Percentiles rank a stretch among this genome's conserved stretches.
Conservation (phyloP, 805 yeast species). For the Yamadazyma takamatsuzukensis region DNA sequence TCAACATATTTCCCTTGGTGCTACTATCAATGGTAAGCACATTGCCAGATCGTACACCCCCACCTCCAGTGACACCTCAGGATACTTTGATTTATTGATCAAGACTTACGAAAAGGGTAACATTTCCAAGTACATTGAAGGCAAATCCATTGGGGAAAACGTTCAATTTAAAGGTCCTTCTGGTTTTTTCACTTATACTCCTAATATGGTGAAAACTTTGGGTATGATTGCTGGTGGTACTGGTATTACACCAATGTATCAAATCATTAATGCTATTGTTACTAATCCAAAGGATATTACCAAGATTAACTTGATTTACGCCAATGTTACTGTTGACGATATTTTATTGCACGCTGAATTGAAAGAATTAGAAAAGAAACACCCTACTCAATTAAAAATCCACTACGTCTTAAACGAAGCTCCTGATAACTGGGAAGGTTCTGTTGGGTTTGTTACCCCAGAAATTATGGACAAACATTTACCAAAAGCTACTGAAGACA, state of each 20-base stretch:
- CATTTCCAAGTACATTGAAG: slow-evolving; percentile 70
- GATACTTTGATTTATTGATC: slow-evolving; percentile 80
- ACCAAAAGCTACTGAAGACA: slow-evolving; percentile 57
- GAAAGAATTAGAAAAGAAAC: slow-evolving; percentile 55
- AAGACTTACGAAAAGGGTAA: slow-evolving; percentile 85
- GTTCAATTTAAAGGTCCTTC: slow-evolving; percentile 86
- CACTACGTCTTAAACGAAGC: slow-evolving; percentile 75
- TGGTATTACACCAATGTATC: slow-evolving; percentile 95
- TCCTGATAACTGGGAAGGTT: slow-evolving; percentile 70
- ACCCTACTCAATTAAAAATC: slow-evolving; percentile 59
- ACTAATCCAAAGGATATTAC: slow-evolving; percentile 77
- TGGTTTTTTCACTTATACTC: slow-evolving; percentile 79
- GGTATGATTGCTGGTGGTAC: slow-evolving; percentile 98
- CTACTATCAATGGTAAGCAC: slow-evolving; percentile 73
- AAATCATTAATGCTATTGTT: slow-evolving; percentile 78
- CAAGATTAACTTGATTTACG: slow-evolving; percentile 70
- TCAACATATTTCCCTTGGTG: slow-evolving; percentile 83
- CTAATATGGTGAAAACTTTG: slow-evolving; percentile 68
- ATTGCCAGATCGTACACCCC: slow-evolving; percentile 89
- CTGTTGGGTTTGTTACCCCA: slow-evolving; percentile 74
- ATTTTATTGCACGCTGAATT: slow-evolving; percentile 78
- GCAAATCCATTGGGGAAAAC: slow-evolving; percentile 72
- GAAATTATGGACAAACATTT: slow-evolving; percentile 63
- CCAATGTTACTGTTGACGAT: slow-evolving; percentile 76
- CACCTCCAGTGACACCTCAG: slow-evolving; percentile 73